Evolutionary conservation across 495 filamentous ascomycete species (phyloP).

Genomic region (Penicillium maclennaniae): DNA sequence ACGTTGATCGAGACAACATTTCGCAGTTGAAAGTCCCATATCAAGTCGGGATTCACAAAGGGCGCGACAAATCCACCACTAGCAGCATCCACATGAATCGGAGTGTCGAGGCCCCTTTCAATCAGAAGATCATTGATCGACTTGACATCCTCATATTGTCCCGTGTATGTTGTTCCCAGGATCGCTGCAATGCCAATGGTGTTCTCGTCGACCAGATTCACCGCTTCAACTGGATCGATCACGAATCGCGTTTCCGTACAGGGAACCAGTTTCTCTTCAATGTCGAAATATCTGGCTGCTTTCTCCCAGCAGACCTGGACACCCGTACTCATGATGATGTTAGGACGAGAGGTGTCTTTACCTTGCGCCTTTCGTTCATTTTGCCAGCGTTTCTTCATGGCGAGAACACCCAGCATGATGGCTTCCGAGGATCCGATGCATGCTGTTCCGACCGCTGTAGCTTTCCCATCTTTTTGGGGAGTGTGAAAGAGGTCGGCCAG

Average conservation of each 20-base stretch:
- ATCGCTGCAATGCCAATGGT: conserved; percentile 88
- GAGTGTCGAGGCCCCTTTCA: conserved; percentile 61
- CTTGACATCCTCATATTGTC: conserved; percentile 88
- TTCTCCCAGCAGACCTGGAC: conserved; percentile 97
- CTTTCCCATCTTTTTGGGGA: conserved; percentile 43
- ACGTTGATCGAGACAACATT: conserved; percentile 91
- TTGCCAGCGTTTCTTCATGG: conserved; percentile 92
- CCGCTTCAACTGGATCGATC: conserved; percentile 76
- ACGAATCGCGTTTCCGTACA: conserved; percentile 76
- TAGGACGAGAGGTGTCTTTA: conserved; percentile 66
- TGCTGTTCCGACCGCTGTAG: conserved; percentile 71
- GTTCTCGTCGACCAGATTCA: conserved; percentile 81
- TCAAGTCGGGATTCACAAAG: conserved; percentile 70
- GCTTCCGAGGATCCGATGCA: conserved; percentile 83
- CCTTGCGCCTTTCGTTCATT: conserved; percentile 69
- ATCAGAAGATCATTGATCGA: conserved; percentile 75
- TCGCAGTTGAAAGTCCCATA: conserved; percentile 81
- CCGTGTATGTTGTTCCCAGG: conserved; percentile 84
- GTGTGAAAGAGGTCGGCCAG: conserved; percentile 79
- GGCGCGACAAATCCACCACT: conserved; percentile 88
- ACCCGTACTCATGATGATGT: conserved; percentile 84
- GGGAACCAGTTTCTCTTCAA: conserved; percentile 81
- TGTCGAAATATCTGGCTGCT: conserved; percentile 82
- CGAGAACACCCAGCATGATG: conserved; percentile 80
- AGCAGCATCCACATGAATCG: conserved; percentile 88